Percentiles rank a stretch among this genome's conserved stretches.
These are phyloP conservation scores for Picea abies DNA, from an alignment of 83 land plant species.

Conservation along the genomic window DNA sequence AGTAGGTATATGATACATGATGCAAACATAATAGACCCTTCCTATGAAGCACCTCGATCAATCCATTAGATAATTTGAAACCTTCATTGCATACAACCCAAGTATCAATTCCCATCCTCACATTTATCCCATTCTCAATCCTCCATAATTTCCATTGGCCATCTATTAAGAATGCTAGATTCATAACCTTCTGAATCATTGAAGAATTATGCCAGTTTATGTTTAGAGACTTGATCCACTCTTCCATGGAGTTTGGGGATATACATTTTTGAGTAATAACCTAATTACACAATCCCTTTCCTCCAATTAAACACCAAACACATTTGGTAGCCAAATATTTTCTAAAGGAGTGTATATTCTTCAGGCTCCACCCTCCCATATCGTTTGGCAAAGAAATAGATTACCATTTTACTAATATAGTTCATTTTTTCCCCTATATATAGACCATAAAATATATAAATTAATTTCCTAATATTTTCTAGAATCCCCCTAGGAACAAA, in stretches of 20 bases:
- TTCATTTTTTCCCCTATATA: too few relatives aligned
- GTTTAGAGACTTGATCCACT: background rate
- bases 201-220: background rate
- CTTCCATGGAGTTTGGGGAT: background rate
- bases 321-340: too few relatives aligned
- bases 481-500: too few relatives aligned
- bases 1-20: background rate
- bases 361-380: too few relatives aligned
- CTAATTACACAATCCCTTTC: background rate
- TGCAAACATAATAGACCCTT: background rate
- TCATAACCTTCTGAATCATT: background rate
- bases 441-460: too few relatives aligned
- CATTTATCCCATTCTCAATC: background rate
- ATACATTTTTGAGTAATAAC: background rate
- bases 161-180: background rate
- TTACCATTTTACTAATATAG: too few relatives aligned
- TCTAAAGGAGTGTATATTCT: too few relatives aligned
- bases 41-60: background rate
- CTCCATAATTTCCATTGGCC: background rate
- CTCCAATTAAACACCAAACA: too few relatives aligned
- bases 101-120: background rate
- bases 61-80: background rate
- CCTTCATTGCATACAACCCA: background rate
- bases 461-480: too few relatives aligned
- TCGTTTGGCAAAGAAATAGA: too few relatives aligned